Conservation (phyloP, 768 basidiomycete species). For the Tulasnella sp. region DNA sequence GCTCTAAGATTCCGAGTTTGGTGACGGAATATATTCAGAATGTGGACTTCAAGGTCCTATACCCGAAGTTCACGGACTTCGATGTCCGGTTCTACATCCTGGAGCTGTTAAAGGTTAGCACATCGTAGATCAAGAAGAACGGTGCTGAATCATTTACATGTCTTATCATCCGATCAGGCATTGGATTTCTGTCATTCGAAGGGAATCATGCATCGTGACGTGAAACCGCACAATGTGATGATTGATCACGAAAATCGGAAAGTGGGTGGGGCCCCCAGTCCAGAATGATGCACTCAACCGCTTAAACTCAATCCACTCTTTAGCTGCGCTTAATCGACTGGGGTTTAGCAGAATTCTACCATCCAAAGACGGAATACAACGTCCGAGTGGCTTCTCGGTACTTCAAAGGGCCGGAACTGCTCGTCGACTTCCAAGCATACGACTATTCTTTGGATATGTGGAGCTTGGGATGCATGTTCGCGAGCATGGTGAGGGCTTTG, state of each 20-base stretch:
- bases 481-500: constrained; percentile 45
- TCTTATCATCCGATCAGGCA: constrained; percentile 29
- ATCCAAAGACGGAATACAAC: constrained; percentile 56
- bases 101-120: constrained; percentile 41
- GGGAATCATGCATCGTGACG: constrained; percentile 62
- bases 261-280: constrained; percentile 29
- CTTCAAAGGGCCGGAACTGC: constrained; percentile 62
- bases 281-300: not conserved
- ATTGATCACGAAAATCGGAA: constrained; percentile 52
- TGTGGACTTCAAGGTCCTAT: constrained; percentile 52
- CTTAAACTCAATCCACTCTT: not conserved
- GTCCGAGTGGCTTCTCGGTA: constrained; percentile 61
- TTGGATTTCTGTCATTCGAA: constrained; percentile 61
- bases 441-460: constrained; percentile 65
- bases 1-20: constrained; percentile 49
- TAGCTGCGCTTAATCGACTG: constrained; percentile 57
- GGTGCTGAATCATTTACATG: not conserved
- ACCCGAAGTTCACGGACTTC: constrained; percentile 45
- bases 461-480: constrained; percentile 66
- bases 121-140: not conserved
- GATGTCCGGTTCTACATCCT: constrained; percentile 60
- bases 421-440: constrained; percentile 61
- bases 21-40: constrained; percentile 61
- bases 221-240: constrained; percentile 64
- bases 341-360: constrained; percentile 70